Base-by-base conservation (phyloP, 2,329 filamentous ascomycete genomes). In the Dendryphion nanum region DNA sequence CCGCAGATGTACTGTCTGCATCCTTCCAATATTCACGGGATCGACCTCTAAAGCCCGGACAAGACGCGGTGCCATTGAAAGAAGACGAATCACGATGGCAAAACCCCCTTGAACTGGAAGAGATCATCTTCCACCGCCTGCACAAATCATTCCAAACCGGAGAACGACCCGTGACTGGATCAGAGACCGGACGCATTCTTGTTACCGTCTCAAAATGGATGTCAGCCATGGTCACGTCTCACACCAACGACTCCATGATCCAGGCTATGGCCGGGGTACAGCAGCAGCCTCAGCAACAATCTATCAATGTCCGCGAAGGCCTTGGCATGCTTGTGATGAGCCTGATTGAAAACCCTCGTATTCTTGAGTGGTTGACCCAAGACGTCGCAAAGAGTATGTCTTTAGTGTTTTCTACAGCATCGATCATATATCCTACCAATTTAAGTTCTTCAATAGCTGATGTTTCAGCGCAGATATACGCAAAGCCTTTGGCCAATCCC, bases 291-390 rank as follows among this genome's bases (percentile, higher is more conserved):
- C 76, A 36, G 63, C 73, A 24, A 59, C 73, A 82, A 20, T 81
- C 84, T 35, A 76, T 82, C 68, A 79, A 75, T 30, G 72, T 82
- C 2, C 74, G 79, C 15, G 78, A 81, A 31, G 82, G 80, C 0
- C 76, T 87, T 43, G 78, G 82, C 2, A 76, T 82, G 55, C 68
- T 87, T 14, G 64, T 85, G 5, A 66, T 85, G 33, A 75, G 77
- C 0, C 68, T 85, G 8, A 75, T 78, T 38, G 82, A 86, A 45
- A 83, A 82, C 47, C 64, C 66, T 3, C 66, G 70, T 4, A 72
- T 85, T 8, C 59, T 83, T 4, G 65, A 68, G 30, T 72, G 77
- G 3, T 60, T 87, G 33, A 70, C 71, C 40, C 74, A 71, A 50
- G 70, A 74, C 0, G 65, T 16, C 7, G 14, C 33, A 13, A 8